Percentiles rank a stretch among this genome's conserved stretches.
Evolutionary conservation across 1,139 yeast species (phyloP).

Genomic region (Yamadazyma triangularis): DNA sequence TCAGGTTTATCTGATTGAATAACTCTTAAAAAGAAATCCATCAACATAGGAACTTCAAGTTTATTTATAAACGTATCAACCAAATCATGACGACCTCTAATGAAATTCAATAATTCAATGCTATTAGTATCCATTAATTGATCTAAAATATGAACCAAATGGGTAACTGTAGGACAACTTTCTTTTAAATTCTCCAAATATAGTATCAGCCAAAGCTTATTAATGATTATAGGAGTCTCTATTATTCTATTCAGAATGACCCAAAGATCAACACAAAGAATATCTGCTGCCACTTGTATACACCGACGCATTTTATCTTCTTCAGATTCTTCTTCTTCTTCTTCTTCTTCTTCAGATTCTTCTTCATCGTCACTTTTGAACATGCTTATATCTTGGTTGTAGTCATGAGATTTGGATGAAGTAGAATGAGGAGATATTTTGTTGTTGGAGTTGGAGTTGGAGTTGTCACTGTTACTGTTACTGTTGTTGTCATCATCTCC

Average conservation of each 20-base stretch:
- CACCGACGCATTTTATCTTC: constrained; percentile 39
- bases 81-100: constrained; percentile 45
- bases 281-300: constrained; percentile 40
- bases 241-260: constrained; percentile 41
- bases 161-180: constrained; percentile 37
- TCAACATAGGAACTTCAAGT: constrained; percentile 54
- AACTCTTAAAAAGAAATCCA: constrained; percentile 53
- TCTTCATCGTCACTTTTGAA: constrained; percentile 5
- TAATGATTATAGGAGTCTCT: constrained; percentile 39
- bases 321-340: constrained; percentile 25
- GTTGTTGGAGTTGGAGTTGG: background rate
- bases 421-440: background rate
- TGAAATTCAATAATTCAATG: constrained; percentile 48
- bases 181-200: constrained; percentile 34
- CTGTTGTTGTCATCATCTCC: constrained; percentile 11
- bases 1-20: constrained; percentile 65
- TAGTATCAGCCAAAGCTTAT: constrained; percentile 41
- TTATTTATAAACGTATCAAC: constrained; percentile 54
- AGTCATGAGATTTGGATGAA: too few species aligned
- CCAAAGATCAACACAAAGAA: constrained; percentile 42
- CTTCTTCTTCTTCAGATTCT: constrained; percentile 17
- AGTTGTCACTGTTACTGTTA: background rate
- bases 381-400: too few species aligned
- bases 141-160: constrained; percentile 40
- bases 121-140: constrained; percentile 45